phyloP scores from a whole-genome alignment of 2,329 filamentous ascomycete species.

The Thelonectria olida region DNA sequence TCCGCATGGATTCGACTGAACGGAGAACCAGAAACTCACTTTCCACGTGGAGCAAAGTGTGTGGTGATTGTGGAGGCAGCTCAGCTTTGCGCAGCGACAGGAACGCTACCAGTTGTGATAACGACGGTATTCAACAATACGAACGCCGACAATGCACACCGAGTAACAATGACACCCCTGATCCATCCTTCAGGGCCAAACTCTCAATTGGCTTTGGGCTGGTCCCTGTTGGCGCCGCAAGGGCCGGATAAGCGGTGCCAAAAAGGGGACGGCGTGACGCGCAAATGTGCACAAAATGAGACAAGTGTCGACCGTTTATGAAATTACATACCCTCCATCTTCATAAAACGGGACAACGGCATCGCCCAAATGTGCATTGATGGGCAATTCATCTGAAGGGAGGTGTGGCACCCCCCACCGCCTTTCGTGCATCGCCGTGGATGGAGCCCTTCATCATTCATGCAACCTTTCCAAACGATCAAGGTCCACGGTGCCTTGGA shows the following conservation, averaged over 20 bases:
- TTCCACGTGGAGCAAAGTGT: conserved; percentile 10
- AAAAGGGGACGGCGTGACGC: conserved; percentile 16
- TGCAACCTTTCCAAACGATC: conserved; percentile 18
- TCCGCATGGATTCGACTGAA: neutral
- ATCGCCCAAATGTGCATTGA: conserved; percentile 12
- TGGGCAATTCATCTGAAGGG: conserved; percentile 3
- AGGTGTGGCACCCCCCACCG: neutral
- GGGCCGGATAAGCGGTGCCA: conserved; percentile 15
- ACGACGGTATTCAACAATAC: neutral
- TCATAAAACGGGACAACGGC: conserved; percentile 7
- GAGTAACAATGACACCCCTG: conserved; percentile 4
- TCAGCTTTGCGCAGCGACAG: neutral
- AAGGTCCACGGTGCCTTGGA: conserved; percentile 7
- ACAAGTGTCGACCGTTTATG: conserved; percentile 12
- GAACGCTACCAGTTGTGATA: neutral
- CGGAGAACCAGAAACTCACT: neutral
- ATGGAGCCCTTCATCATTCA: conserved; percentile 12
- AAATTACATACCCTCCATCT: conserved; percentile 14
- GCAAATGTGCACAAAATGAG: conserved; percentile 18
- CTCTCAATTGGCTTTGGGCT: conserved; percentile 16
- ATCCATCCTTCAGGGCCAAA: neutral
- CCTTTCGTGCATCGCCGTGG: conserved; percentile 1
- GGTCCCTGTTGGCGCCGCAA: conserved; percentile 19
- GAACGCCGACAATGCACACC: conserved; percentile 5
- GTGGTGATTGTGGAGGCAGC: conserved; percentile 4